phyloP scores from a whole-genome alignment of 2,329 filamentous ascomycete genomes.

The Epichloe typhina region DNA sequence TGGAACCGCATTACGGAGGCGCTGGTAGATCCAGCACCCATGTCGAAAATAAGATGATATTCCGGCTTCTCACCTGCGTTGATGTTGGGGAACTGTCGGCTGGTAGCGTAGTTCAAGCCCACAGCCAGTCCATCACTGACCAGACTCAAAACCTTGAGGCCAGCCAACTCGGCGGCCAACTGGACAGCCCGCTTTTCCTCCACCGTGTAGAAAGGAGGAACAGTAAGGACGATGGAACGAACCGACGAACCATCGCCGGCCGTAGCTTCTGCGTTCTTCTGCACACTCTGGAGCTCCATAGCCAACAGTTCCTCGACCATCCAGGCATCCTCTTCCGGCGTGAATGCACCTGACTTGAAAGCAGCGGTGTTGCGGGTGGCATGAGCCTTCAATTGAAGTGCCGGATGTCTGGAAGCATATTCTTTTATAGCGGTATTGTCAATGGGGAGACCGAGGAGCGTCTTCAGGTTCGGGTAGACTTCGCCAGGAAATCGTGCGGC shows the following conservation, averaged over 20 bases:
- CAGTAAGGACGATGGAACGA: conserved; percentile 73
- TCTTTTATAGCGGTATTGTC: conserved; percentile 49
- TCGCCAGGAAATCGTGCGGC: conserved; percentile 81
- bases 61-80: conserved; percentile 77
- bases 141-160: conserved; percentile 70
- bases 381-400: conserved; percentile 52
- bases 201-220: conserved; percentile 79
- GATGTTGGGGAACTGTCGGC: conserved; percentile 74
- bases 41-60: conserved; percentile 88
- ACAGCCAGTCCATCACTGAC: conserved; percentile 87
- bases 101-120: conserved; percentile 88
- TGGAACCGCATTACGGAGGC: conserved; percentile 86
- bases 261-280: conserved; percentile 72
- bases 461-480: conserved; percentile 89
- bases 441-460: conserved; percentile 63
- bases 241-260: conserved; percentile 64
- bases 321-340: conserved; percentile 49
- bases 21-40: conserved; percentile 91
- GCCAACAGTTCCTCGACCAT: conserved; percentile 87
- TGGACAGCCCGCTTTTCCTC: conserved; percentile 83
- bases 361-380: conserved; percentile 54
- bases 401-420: conserved; percentile 68
- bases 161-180: conserved; percentile 75
- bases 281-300: conserved; percentile 90
- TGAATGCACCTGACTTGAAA: conserved; percentile 65